Evolutionary conservation across 305 asterid genomes (phyloP), one percentile per base, ranked within the genome.

Genomic region (Fraxinus platypoda): DNA sequence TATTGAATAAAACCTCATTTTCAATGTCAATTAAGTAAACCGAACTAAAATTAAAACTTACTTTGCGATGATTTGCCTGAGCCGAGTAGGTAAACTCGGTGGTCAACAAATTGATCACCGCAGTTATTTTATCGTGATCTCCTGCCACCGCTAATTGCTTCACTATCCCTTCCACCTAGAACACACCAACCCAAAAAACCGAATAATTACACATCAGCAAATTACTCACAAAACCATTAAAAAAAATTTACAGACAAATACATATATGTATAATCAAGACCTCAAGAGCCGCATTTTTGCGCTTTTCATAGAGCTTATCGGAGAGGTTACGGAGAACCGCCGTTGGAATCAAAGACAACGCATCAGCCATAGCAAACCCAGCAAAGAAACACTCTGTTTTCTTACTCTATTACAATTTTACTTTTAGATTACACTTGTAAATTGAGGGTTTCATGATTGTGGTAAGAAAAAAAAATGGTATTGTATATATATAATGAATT

Each of bases 281-380:
- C 98, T 96, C 99, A 12, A 94, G 87, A 78, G 99, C 99, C 81
- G 99, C 99, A 93, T 94, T 96, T 82, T 96, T 96, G 59, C 99
- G 95, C 93, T 94, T 96, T 88, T 96, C 99, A 76, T 96, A 96
- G 31, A 96, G 94, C 91, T 96, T 96, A 83, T 96, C 99, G 73
- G 98, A 94, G 74, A 96, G 91, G 89, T 94, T 96, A 34, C 99
- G 97, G 41, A 96, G 90, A 81, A 94, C 97, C 73, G 98, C 93
- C 4, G 97, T 91, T 4, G 98, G 97, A 89, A 96, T 88, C 83
- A 90, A 89, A 52, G 95, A 87, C 57, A 90, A 89, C 72, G 89
- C 95, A 78, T 94, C 99, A 80, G 97, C 97, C 98, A 94, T 93
- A 37, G 88, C 84, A 77, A 87, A 82, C 80, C 85, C 85, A 62